Evolutionary conservation across 1,139 yeast genomes (phyloP).

Genomic region (Diutina neorugosa): DNA sequence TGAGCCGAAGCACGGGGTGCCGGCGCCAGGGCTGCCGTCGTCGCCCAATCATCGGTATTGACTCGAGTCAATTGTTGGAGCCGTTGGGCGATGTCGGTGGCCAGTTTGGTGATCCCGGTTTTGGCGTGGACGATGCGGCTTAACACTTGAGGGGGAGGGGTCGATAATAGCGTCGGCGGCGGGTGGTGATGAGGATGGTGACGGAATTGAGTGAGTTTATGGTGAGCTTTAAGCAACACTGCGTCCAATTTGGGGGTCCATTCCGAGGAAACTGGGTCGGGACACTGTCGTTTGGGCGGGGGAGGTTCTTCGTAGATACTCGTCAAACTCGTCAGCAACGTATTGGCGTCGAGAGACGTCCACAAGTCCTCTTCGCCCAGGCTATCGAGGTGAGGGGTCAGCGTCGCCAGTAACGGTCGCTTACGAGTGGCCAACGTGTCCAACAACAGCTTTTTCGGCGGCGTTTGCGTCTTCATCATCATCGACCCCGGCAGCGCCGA

Average conservation of each 20-base stretch:
- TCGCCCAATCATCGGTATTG: not conserved
- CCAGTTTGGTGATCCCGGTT: not conserved
- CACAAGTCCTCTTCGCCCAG: conserved; percentile 3
- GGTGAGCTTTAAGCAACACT: not conserved
- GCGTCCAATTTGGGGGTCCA: not conserved
- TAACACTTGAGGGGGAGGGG: not conserved
- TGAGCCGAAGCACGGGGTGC: not conserved
- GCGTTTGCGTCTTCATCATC: not conserved
- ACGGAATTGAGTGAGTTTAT: not conserved
- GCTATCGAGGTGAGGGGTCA: not conserved
- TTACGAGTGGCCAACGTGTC: conserved; percentile 1
- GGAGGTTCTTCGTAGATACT: conserved; percentile 1
- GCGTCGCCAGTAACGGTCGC: not conserved
- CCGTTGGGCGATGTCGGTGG: not conserved
- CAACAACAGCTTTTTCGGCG: not conserved
- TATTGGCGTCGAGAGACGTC: not conserved
- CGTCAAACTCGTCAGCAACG: not conserved
- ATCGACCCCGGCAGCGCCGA: not conserved
- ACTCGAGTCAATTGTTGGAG: not conserved
- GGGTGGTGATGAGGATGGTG: not conserved
- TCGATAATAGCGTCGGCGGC: not conserved
- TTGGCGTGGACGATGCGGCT: not conserved
- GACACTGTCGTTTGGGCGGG: not conserved
- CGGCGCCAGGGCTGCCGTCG: not conserved
- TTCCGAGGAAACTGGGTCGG: not conserved